Base-by-base conservation (phyloP, 1,139 yeast species). In the Hemisphaericaspora lyxosophila region DNA sequence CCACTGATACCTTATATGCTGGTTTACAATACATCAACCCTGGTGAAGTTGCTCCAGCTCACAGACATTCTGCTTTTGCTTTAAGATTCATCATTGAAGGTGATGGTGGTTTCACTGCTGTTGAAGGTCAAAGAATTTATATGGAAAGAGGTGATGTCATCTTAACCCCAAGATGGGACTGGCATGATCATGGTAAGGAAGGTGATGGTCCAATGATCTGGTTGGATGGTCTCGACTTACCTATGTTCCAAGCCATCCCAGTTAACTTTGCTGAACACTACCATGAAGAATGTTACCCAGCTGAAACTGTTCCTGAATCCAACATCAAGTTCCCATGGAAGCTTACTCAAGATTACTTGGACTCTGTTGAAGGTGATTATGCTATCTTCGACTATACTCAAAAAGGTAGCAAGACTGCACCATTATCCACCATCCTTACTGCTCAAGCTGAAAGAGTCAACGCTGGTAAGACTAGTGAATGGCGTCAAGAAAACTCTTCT, bases 101-200 rank as follows among this genome's bases (percentile, higher is more conserved):
- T 15, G 37, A 47, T 16, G 54, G 54, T 17, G 57, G 54, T 5
- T 52, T 47, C 36, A 52, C 57, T 24, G 53, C 51, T 23, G 54
- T 52, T 16, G 56, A 51, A 35, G 57, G 57, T 24, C 26, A 43
- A 27, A 48, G 48, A 32, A 38, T 52, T 26, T 45, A 48, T 33
- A 52, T 52, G 56, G 44, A 46, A 24, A 38, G 45, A 26, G 57
- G 57, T 13, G 57, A 52, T 38, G 54, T 52, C 14, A 50, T 52
- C 31, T 35, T 52, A n/a, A 52, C 57, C 17, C 57, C 57, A 17
- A 42, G 57, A 26, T 50, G 55, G 55, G 40, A 45, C n/a, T 52
- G 57, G 57, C 57, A 52, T 34, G 57, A 52, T 41, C 57, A 52
- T 27, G 57, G 57, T 13, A 52, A 52, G 31, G 55, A 52, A 27